Evolutionary conservation across 1,139 yeast genomes (phyloP), one percentile per base, ranked within the genome.

Genomic region (Suhomyces chickasaworum): DNA sequence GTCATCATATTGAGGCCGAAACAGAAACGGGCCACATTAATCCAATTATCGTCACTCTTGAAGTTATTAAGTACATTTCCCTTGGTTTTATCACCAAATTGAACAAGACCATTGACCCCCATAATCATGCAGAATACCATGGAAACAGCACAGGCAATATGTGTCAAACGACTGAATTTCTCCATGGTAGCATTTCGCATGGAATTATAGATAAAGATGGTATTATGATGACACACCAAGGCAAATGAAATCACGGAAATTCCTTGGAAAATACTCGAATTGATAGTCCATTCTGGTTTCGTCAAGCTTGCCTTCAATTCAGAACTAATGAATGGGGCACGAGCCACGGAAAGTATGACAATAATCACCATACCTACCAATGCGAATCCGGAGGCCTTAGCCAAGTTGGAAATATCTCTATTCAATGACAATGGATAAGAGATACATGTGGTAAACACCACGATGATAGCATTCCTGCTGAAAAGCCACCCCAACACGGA

Each of bases 1-100:
- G 98, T 91, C 50, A 91, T 75, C 97, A 91, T 91, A 59, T 91
- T 91, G 57, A 91, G 75, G 0, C 98, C 98, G 65, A 91, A 91
- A 57, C 96, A 89, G 56, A 91, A 81, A 46, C 98, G 75, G 0
- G 98, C 97, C 33, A 91, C 71, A 55, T 90, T 91, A 37, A 89
- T 88, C 63, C 81, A 72, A 56, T 73, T 69, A 60, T 90, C 96
- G 58, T 81, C 78, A 44, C 83, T 75, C 17, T 89, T 86, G 66
- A 91, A 91, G 63, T 90, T 91, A 66, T 91, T 91, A 45, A 91
- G 70, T 27, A 91, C 78, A 57, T 91, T 91, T 6, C 97, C 97
- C 64, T 86, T 86, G 2, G 97, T 89, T 42, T 78, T 75, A 52
- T 81, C 82, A 35, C 89, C 88, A 65, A 91, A 91, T 41, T 81